Base-by-base conservation (phyloP, 2,329 filamentous ascomycete species). In the Fusarium concolor region DNA sequence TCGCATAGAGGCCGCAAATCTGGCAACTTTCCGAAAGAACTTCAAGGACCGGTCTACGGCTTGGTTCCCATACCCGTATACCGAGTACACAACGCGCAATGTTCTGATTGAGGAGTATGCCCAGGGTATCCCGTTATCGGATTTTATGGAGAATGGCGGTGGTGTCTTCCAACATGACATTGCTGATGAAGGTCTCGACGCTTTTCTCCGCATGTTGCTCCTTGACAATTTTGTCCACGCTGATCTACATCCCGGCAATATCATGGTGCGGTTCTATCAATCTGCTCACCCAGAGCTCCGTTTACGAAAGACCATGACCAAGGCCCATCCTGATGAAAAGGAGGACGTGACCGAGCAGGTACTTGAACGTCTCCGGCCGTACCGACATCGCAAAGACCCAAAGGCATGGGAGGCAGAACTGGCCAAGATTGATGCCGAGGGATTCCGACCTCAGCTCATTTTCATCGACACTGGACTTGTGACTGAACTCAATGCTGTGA, bases 261-360 rank as follows among this genome's bases (percentile, higher is more conserved):
- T 99, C 80, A 98, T 99, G 94, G 95, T 99, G 45, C 93, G 96
- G 67, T 99, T 99, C 82, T 97, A 98, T 80, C 90, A 95, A 74
- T 89, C 94, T 0, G 88, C 89, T 15, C 86, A 90, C 64, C 87
- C 95, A 0, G 87, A 91, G 47, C 82, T 96, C 2, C 76, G 73
- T 6, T 57, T 78, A 14, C 71, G 74, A 46, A 73, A 70, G 29
- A 69, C 72, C 59, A 46, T 71, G 20, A 70, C 74, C 6, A 71
- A 78, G 44, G 71, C 78, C 26, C 79, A 82, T 37, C 78, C 82
- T 2, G 75, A 85, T 38, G 82, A 86, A 10, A 85, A 87, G 22
- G 84, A 85, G 12, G 93, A 97, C 76, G 92, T 96, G 11, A 98
- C 94, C 0, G 94, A 97, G 76, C 86, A 94, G 72, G 93, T 97